Percentiles rank a stretch among this genome's conserved stretches.
These are phyloP conservation scores for Ballota nigra DNA, from an alignment of 257 asterid species.

Conservation along the genomic window DNA sequence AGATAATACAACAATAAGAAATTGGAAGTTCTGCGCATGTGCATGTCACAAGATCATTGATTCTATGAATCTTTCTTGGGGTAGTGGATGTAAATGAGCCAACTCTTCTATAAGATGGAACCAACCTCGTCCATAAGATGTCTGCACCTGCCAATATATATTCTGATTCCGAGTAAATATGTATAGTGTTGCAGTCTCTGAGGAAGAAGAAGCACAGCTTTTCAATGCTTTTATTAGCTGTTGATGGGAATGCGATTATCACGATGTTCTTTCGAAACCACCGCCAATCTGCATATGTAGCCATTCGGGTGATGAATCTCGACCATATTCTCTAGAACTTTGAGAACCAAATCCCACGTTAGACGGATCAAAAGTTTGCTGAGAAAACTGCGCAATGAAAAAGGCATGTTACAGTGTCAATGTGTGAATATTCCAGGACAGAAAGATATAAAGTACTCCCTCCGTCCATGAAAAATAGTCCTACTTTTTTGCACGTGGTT, in stretches of 20 bases:
- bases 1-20: conserved; percentile 19
- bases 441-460: not conserved
- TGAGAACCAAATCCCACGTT: conserved; percentile 65
- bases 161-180: conserved; percentile 27
- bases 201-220: conserved; percentile 30
- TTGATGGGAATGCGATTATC: conserved; percentile 15
- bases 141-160: conserved; percentile 21
- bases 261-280: conserved; percentile 69
- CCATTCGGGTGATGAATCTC: conserved; percentile 85
- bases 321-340: conserved; percentile 48
- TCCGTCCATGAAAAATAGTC: too few species aligned
- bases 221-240: conserved; percentile 30
- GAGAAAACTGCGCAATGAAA: conserved; percentile 50
- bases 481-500: too few species aligned
- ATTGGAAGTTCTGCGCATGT: conserved; percentile 17
- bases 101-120: conserved; percentile 20
- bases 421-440: not conserved
- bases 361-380: conserved; percentile 58
- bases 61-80: conserved; percentile 27
- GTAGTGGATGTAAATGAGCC: conserved; percentile 18
- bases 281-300: conserved; percentile 93
- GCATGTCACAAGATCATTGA: conserved; percentile 31
- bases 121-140: conserved; percentile 3
- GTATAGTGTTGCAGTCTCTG: conserved; percentile 27
- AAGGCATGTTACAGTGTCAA: not conserved